Conservation (phyloP, 2,329 filamentous ascomycete genomes). For the Fonsecaea pugnacius region DNA sequence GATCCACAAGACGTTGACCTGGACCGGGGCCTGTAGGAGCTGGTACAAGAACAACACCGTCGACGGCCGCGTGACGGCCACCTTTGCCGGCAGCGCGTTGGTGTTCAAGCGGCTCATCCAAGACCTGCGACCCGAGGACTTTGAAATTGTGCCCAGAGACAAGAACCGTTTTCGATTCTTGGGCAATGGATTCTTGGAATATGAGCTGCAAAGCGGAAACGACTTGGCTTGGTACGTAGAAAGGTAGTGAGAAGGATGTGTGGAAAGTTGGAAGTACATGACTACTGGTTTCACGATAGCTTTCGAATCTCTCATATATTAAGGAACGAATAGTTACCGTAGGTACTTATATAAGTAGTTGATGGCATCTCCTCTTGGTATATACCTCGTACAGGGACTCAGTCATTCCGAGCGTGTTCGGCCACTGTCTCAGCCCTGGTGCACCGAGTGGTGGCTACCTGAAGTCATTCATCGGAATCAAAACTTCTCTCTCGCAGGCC, state of each 20-base stretch:
- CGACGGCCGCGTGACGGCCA: conserved; percentile 30
- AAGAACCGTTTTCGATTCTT: conserved; percentile 43
- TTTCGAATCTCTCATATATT: no score
- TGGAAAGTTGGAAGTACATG: no score
- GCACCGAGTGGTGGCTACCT: no score
- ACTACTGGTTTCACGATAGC: no score
- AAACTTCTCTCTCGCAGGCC: conserved; percentile 40
- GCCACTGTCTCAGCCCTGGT: no score
- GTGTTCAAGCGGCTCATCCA: conserved; percentile 42
- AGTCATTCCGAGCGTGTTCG: no score
- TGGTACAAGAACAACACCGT: conserved; percentile 33
- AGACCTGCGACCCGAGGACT: conserved; percentile 41
- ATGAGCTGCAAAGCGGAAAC: conserved; percentile 46
- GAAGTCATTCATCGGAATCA: conserved; percentile 10
- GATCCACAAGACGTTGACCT: conserved; percentile 41
- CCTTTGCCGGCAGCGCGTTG: conserved; percentile 37
- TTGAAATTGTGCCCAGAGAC: conserved; percentile 21
- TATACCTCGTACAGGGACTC: no score
- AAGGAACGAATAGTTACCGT: no score
- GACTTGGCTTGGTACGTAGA: conserved; percentile 33
- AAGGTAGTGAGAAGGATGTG: not conserved
- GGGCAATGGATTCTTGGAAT: conserved; percentile 45
- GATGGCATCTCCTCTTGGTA: no score
- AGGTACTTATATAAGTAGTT: no score
- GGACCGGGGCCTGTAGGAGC: conserved; percentile 30